Evolutionary conservation across 192 early-diverging fungal species (phyloP).

Genomic region (Kappamyces sp.): DNA sequence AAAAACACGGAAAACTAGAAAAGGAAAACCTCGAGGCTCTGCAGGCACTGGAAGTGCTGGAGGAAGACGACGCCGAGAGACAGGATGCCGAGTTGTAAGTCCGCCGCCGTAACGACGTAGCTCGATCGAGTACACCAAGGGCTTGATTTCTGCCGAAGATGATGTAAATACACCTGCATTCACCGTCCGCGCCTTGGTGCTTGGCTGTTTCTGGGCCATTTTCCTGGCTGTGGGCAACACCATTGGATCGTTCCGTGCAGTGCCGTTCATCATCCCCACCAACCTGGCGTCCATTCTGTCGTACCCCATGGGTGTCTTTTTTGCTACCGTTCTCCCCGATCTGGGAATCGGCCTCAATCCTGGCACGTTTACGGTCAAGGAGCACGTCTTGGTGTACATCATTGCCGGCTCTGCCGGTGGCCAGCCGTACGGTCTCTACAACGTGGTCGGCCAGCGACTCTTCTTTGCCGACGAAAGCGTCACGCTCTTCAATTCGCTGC

Average conservation of each 20-base stretch:
- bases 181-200: constrained; percentile 24
- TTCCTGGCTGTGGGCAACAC: constrained; percentile 9
- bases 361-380: constrained; percentile 61
- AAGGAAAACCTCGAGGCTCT: no score
- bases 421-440: constrained; percentile 17
- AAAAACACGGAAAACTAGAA: no score
- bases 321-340: constrained; percentile 58
- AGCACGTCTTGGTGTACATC: constrained; percentile 55
- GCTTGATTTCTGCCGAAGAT: constrained; percentile 8
- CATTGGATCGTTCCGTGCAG: constrained; percentile 63
- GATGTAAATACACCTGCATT: constrained; percentile 13
- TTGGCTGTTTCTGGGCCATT: constrained; percentile 25
- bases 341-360: constrained; percentile 43
- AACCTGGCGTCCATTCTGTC: constrained; percentile 68
- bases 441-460: constrained; percentile 18
- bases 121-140: neutral
- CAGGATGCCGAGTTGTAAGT: no score
- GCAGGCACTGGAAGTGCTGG: no score
- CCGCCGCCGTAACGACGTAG: no score
- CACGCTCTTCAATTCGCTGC: constrained; percentile 4
- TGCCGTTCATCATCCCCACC: constrained; percentile 57
- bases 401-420: constrained; percentile 39
- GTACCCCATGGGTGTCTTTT: constrained; percentile 62
- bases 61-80: no score
- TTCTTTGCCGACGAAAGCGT: constrained; percentile 4